Evolutionary conservation across 768 basidiomycete species (phyloP).

Genomic region (Exsudoporus frostii): DNA sequence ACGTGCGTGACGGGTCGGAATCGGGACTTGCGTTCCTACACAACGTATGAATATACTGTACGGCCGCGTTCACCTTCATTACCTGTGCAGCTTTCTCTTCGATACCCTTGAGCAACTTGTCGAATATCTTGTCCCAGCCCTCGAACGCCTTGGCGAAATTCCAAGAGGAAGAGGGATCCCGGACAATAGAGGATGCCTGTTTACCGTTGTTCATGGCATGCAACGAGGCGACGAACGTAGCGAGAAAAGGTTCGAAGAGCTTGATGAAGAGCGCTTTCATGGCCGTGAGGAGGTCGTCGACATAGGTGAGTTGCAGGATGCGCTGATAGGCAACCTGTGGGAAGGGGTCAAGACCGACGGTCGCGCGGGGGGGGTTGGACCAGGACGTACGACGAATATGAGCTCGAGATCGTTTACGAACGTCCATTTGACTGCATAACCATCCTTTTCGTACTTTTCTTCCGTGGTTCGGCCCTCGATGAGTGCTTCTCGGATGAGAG

Average conservation of each 20-base stretch:
- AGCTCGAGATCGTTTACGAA: constrained; percentile 94
- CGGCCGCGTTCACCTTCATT: constrained; percentile 3
- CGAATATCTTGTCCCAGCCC: constrained; percentile 80
- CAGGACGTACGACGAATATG: constrained; percentile 82
- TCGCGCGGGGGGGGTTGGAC: background rate
- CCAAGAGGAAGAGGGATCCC: constrained; percentile 46
- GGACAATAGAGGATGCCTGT: constrained; percentile 29
- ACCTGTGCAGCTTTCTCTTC: constrained; percentile 77
- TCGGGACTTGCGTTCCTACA: constrained; percentile 71
- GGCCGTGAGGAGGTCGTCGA: constrained; percentile 79
- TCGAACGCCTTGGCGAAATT: constrained; percentile 69
- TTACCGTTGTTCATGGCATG: constrained; percentile 57
- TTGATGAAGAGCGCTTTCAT: constrained; percentile 85
- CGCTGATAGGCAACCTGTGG: constrained; percentile 91
- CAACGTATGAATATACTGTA: background rate
- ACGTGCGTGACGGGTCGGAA: constrained; percentile 40
- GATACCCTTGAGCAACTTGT: constrained; percentile 66
- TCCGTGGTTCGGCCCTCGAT: constrained; percentile 86
- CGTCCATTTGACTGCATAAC: constrained; percentile 92
- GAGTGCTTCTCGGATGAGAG: constrained; percentile 84
- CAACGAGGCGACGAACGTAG: constrained; percentile 79
- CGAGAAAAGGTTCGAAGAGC: constrained; percentile 79
- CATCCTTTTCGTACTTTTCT: constrained; percentile 88
- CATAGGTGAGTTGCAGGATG: constrained; percentile 90
- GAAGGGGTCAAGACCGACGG: background rate